Evolutionary conservation across 495 filamentous ascomycete species (phyloP).

Genomic region (Xylaria sp.): DNA sequence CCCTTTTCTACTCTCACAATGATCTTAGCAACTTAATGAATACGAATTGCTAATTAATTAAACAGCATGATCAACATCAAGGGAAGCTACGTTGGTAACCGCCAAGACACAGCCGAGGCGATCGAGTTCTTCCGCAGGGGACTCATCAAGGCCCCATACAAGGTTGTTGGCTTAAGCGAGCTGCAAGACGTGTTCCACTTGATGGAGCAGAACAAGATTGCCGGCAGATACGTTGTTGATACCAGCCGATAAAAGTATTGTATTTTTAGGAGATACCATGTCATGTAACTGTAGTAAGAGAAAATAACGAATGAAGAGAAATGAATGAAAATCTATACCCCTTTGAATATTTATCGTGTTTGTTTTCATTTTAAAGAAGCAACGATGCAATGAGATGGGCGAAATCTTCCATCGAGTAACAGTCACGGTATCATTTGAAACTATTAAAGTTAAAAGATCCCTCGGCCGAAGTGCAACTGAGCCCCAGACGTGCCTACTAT

Average conservation of each 20-base stretch:
- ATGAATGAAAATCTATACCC: not conserved
- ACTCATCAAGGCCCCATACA: conserved; percentile 84
- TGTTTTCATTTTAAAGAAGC: not conserved
- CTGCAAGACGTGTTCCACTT: conserved; percentile 77
- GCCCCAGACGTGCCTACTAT: not conserved
- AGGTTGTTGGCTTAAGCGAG: conserved; percentile 78
- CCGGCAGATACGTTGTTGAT: conserved; percentile 88
- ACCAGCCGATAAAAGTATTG: conserved; percentile 51
- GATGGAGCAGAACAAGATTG: conserved; percentile 80
- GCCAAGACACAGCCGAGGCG: conserved; percentile 82
- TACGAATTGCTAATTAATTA: conserved; percentile 33
- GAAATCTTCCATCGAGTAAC: not conserved
- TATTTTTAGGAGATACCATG: not conserved
- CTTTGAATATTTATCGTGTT: not conserved
- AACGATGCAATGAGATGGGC: not conserved
- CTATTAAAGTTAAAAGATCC: not conserved
- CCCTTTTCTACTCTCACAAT: not conserved
- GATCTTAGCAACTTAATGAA: conserved; percentile 24
- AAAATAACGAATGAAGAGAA: not conserved
- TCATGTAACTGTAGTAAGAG: not conserved
- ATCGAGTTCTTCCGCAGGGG: conserved; percentile 87
- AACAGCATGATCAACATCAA: conserved; percentile 83
- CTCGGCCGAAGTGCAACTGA: not conserved
- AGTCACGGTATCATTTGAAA: not conserved
- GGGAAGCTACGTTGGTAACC: conserved; percentile 91